Evolutionary conservation across 768 basidiomycete genomes (phyloP), one percentile per base, ranked within the genome.

Genomic region (Sarcomyxa edulis): DNA sequence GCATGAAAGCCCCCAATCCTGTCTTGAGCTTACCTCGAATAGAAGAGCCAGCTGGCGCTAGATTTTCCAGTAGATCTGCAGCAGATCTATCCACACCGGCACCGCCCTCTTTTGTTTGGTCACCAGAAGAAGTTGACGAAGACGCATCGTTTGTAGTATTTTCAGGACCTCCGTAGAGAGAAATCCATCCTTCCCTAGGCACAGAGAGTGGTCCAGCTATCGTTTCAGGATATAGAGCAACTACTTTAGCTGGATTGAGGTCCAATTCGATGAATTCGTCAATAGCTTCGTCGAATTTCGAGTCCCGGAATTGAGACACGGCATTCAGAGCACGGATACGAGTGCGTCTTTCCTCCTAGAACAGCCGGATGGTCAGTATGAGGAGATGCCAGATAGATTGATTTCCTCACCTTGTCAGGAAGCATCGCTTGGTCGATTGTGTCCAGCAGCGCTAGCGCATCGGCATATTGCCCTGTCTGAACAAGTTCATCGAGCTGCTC

Each of bases 201-300:
- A 84, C 75, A 5, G 80, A 68, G 6, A 97, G 60, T 22, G 87
- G 71, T 5, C 95, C 95, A 1, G 91, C 74, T 3, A 98, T 75
- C 9, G 69, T 68, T 24, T 85, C 78, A 0, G 90, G 87, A 58
- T 90, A 99, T 5, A 98, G 64, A 2, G 93, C 84, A 15, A 98
- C 72, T 3, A 99, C 89, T 52, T 93, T 91, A 0, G 94, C 90
- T 0, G 96, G 96, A 51, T 94, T 94, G 48, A 93, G 68, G 47
- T 97, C 84, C 28, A 95, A 79, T 28, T 84, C 78, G 33, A 93
- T 74, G 57, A 98, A 93, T 0, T 81, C 76, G 53, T 96, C 82
- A 40, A 97, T 84, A 1, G 95, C 93, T 1, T 67, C 61, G 44
- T 86, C 82, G 51, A 78, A 94, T 41, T 80, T 71, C 6, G 71